Percentiles rank a stretch among this genome's conserved stretches.
phyloP scores from a whole-genome alignment of 495 filamentous ascomycete genomes.

The Aspergillus baeticus region DNA sequence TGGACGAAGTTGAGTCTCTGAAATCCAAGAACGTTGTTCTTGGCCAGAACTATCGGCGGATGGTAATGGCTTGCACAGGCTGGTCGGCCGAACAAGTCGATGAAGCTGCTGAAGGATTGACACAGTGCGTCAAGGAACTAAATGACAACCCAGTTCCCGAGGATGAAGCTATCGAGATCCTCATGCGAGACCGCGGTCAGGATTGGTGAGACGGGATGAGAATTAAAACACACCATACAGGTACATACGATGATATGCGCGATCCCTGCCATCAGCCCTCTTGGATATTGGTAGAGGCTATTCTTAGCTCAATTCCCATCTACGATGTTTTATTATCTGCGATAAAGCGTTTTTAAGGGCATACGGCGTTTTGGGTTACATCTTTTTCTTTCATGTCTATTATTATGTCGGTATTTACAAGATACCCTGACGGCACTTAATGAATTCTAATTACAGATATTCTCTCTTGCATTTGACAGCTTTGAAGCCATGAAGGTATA shows the following conservation, averaged over 20 bases:
- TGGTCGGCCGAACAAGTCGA: constrained; percentile 48
- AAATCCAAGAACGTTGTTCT: constrained; percentile 46
- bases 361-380: constrained; percentile 9
- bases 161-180: constrained; percentile 48
- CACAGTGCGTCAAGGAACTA: constrained; percentile 47
- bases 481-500: too few relatives aligned
- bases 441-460: constrained; percentile 16
- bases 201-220: constrained; percentile 36
- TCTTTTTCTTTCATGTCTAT: constrained; percentile 6
- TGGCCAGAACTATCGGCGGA: constrained; percentile 47
- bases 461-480: background rate
- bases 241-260: constrained; percentile 4
- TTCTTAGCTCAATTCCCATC: constrained; percentile 1
- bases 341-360: constrained; percentile 15
- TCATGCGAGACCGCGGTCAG: constrained; percentile 50
- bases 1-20: constrained; percentile 38
- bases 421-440: constrained; percentile 24
- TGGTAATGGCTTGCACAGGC: constrained; percentile 49
- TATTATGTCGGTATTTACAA: constrained; percentile 23
- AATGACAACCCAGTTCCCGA: constrained; percentile 49
- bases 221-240: constrained; percentile 2
- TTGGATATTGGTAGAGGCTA: background rate
- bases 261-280: background rate
- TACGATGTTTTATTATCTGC: background rate
- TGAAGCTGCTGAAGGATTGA: constrained; percentile 46